Conservation (phyloP, 805 yeast genomes). For the Candida endomychidarum region DNA sequence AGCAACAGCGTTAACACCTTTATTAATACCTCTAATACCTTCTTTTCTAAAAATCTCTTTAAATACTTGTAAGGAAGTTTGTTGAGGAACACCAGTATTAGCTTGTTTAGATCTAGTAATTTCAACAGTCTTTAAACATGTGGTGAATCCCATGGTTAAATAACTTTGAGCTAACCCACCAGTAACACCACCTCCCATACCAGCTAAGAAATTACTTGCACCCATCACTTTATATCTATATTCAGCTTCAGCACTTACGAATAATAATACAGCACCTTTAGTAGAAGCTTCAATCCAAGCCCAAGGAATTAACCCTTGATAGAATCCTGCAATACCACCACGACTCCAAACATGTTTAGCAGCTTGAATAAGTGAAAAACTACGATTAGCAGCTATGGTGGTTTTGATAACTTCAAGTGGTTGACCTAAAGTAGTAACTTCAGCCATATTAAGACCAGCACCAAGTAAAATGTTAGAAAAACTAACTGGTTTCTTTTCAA, state of each 20-base stretch:
- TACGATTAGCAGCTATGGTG: conserved; percentile 97
- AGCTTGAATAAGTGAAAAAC: conserved; percentile 64
- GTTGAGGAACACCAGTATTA: conserved; percentile 59
- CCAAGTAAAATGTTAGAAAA: conserved; percentile 90
- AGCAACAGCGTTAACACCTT: conserved; percentile 99
- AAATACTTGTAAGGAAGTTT: conserved; percentile 82
- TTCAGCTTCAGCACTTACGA: conserved; percentile 91
- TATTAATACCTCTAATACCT: conserved; percentile 92
- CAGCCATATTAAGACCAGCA: conserved; percentile 89
- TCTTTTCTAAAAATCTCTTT: conserved; percentile 78
- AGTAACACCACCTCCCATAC: conserved; percentile 92
- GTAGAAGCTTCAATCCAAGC: conserved; percentile 99
- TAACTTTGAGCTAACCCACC: conserved; percentile 98
- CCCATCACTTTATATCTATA: conserved; percentile 68
- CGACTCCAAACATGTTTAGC: conserved; percentile 81
- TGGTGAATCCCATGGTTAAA: conserved; percentile 95
- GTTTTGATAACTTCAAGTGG: conserved; percentile 96
- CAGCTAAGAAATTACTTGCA: conserved; percentile 67
- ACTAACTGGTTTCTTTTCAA: conserved; percentile 82
- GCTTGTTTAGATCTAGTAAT: conserved; percentile 86
- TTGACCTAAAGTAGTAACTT: conserved; percentile 93
- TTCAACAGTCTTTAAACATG: conserved; percentile 98
- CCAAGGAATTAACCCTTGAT: conserved; percentile 98
- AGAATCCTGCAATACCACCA: conserved; percentile 90
- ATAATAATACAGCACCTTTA: conserved; percentile 92